Evolutionary conservation across 352 stramenopile species (phyloP).

Genomic region (Aphanomyces euteiches): DNA sequence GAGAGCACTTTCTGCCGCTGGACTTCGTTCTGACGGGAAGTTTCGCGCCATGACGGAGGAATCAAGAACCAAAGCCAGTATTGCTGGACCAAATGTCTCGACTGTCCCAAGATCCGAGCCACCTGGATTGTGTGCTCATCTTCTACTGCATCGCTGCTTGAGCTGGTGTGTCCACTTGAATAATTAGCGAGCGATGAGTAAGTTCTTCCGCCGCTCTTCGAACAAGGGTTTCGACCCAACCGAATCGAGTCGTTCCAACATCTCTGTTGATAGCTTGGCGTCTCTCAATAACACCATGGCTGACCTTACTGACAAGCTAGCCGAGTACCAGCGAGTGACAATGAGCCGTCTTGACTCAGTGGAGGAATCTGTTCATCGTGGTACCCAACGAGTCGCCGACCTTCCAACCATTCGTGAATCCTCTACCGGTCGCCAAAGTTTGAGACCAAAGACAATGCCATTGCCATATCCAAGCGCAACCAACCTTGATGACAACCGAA

Average conservation of each 20-base stretch:
- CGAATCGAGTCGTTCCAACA: background rate
- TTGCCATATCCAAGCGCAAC: background rate
- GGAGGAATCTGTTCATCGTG: conserved; percentile 6
- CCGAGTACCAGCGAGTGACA: conserved; percentile 20
- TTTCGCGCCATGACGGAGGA: no score
- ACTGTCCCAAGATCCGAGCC: no score
- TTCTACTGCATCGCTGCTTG: no score
- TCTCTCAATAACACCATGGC: conserved; percentile 14
- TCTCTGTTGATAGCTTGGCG: background rate
- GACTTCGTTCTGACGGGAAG: no score
- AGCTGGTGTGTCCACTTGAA: background rate
- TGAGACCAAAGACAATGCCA: background rate
- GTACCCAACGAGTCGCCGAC: background rate
- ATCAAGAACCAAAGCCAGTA: no score
- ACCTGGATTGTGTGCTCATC: no score
- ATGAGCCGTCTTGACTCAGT: conserved; percentile 20
- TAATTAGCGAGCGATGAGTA: background rate
- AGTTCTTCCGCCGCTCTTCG: conserved; percentile 3
- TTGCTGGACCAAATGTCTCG: no score
- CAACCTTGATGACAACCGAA: background rate
- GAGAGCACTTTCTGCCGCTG: no score
- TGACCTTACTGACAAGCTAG: conserved; percentile 10
- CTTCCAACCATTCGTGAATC: conserved; percentile 2
- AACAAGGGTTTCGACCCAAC: no score
- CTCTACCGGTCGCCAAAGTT: background rate